Percentiles rank a stretch among this genome's conserved stretches.
Conservation (phyloP, 176 grass and related monocot species). For the Secale cereale region DNA sequence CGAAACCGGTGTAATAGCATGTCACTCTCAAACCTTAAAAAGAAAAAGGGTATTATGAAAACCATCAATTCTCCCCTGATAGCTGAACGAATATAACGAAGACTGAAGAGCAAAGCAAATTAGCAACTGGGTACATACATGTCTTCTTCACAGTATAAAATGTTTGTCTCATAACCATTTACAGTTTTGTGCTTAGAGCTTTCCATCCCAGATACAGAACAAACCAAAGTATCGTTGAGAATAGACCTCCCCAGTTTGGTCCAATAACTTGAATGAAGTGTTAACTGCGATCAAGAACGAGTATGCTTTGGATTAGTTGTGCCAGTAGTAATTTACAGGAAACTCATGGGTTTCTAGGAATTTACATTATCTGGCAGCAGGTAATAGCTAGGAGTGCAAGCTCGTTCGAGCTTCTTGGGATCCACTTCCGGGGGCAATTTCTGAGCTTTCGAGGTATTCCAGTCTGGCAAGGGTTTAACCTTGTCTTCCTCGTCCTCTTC, state of each 20-base stretch:
- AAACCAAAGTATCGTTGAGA: slow-evolving; percentile 32
- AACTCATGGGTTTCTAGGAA: slow-evolving; percentile 9
- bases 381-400: slow-evolving; percentile 32
- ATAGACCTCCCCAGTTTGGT: slow-evolving; percentile 33
- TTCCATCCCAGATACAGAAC: slow-evolving; percentile 26
- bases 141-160: slow-evolving; percentile 32
- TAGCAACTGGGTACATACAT: background rate
- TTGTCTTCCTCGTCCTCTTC: slow-evolving; percentile 28
- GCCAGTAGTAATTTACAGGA: background rate
- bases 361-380: slow-evolving; percentile 41
- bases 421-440: slow-evolving; percentile 28
- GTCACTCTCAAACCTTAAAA: slow-evolving; percentile 46
- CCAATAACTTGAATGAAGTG: slow-evolving; percentile 24
- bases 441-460: slow-evolving; percentile 8
- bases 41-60: background rate
- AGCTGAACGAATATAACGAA: background rate
- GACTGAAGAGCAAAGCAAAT: background rate
- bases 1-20: slow-evolving; percentile 31
- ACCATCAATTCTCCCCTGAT: background rate
- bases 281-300: slow-evolving; percentile 27
- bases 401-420: background rate
- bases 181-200: slow-evolving; percentile 5
- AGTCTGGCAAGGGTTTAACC: slow-evolving; percentile 29
- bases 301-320: slow-evolving; percentile 16
- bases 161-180: slow-evolving; percentile 32